Percentiles rank a stretch among this genome's conserved stretches.
Evolutionary conservation across 75 land plant species (phyloP).

Genomic region (Sequoia sempervirens): DNA sequence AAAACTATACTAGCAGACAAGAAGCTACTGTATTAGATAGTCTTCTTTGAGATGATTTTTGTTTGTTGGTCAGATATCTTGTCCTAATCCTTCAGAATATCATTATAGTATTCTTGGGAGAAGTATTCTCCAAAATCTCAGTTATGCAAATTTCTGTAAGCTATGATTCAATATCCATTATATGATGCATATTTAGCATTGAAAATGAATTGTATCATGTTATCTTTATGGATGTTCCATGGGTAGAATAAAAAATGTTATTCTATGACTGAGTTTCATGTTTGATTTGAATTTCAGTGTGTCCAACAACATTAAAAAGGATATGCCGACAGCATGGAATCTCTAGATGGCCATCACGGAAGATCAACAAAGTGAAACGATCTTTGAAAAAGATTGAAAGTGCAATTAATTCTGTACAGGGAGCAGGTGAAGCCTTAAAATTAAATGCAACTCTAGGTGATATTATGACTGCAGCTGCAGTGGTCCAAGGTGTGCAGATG

Average conservation of each 20-base stretch:
- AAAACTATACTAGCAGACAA: background rate
- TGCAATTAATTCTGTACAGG: constrained; percentile 54
- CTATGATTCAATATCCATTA: background rate
- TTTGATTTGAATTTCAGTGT: constrained; percentile 28
- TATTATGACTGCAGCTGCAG: constrained; percentile 28
- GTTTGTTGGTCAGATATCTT: background rate
- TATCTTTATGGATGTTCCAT: background rate
- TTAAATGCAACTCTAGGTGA: constrained; percentile 26
- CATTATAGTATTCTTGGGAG: background rate
- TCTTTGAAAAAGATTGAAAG: constrained; percentile 42
- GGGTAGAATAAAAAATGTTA: background rate
- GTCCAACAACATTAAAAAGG: constrained; percentile 54
- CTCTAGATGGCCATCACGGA: constrained; percentile 58
- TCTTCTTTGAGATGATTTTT: constrained; percentile 1
- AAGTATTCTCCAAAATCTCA: background rate
- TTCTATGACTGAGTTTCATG: background rate
- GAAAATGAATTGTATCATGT: background rate
- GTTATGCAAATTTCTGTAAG: background rate
- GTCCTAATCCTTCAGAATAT: background rate
- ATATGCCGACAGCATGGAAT: constrained; percentile 62
- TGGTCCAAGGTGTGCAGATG: constrained; percentile 7
- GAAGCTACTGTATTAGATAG: background rate
- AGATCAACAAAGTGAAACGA: constrained; percentile 46
- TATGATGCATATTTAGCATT: background rate
- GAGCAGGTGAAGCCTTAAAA: constrained; percentile 31